Conservation (phyloP, 169 alveolate species). For the Plasmodium falciparum region DNA sequence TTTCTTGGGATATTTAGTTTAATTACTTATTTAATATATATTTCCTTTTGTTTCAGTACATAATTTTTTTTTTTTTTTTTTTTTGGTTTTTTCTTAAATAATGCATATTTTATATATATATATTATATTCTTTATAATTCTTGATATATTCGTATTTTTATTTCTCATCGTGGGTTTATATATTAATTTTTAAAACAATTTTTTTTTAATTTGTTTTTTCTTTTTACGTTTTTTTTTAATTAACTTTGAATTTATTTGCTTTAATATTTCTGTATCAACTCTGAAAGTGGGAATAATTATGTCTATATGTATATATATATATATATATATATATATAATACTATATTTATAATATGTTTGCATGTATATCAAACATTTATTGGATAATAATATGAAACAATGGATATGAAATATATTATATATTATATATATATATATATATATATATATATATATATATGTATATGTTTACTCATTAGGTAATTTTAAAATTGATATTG, state of each 20-base stretch:
- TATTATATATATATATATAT: neutral
- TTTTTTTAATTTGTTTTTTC: constrained; percentile 24
- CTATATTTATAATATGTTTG: neutral
- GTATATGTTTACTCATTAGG: constrained; percentile 47
- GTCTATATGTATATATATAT: neutral
- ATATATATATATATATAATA: neutral
- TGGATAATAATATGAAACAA: neutral
- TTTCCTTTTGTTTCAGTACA: too few relatives aligned
- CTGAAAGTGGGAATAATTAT: constrained; percentile 22
- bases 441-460: neutral
- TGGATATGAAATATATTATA: neutral
- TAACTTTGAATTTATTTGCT: constrained; percentile 55
- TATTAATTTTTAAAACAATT: constrained; percentile 15
- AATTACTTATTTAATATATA: too few relatives aligned
- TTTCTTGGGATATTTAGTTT: too few relatives aligned
- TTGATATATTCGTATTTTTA: too few relatives aligned
- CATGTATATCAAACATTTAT: neutral
- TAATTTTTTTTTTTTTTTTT: too few relatives aligned
- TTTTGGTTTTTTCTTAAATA: neutral
- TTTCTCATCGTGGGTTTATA: too few relatives aligned
- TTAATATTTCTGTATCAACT: constrained; percentile 43
- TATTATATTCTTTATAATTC: neutral
- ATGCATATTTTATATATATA: neutral
- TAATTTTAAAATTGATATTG: constrained; percentile 44
- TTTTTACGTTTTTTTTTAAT: constrained; percentile 57